phyloP scores from a whole-genome alignment of 331 rosid species.

The Phaseolus coccineus region DNA sequence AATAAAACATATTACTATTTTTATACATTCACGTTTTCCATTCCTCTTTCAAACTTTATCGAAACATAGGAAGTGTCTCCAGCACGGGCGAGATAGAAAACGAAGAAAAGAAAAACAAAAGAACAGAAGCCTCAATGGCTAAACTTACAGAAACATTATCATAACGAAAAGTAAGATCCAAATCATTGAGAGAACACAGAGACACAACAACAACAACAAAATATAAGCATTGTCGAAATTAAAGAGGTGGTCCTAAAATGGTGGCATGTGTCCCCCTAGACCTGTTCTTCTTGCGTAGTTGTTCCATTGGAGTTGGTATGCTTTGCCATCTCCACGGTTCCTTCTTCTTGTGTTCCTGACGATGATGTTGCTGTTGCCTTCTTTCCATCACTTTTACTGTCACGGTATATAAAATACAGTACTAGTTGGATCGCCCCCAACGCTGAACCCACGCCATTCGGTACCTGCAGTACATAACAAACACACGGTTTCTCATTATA shows the following conservation, averaged over 20 bases:
- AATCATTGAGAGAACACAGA: background rate
- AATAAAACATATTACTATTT: too few species aligned
- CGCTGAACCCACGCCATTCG: constrained; percentile 69
- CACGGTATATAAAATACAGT: constrained; percentile 66
- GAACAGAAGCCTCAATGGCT: background rate
- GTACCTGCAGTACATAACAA: constrained; percentile 50
- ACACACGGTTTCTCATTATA: too few species aligned
- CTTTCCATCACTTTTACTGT: constrained; percentile 39
- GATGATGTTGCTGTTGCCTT: constrained; percentile 13
- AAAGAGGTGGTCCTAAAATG: background rate
- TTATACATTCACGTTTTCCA: too few species aligned
- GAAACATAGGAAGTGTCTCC: too few species aligned
- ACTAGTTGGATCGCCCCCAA: constrained; percentile 67
- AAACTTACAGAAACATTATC: background rate
- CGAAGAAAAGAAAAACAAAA: too few species aligned
- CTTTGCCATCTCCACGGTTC: constrained; percentile 49
- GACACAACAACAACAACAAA: background rate
- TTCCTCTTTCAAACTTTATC: too few species aligned
- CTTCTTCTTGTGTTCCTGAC: background rate
- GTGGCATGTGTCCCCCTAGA: background rate
- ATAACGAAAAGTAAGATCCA: background rate
- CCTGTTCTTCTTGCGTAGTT: constrained; percentile 24
- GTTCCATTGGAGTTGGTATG: constrained; percentile 11
- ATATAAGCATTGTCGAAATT: background rate
- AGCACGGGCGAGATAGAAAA: too few species aligned